Evolutionary conservation across 2,329 filamentous ascomycete species (phyloP).

Genomic region (Geosmithia putterillii): DNA sequence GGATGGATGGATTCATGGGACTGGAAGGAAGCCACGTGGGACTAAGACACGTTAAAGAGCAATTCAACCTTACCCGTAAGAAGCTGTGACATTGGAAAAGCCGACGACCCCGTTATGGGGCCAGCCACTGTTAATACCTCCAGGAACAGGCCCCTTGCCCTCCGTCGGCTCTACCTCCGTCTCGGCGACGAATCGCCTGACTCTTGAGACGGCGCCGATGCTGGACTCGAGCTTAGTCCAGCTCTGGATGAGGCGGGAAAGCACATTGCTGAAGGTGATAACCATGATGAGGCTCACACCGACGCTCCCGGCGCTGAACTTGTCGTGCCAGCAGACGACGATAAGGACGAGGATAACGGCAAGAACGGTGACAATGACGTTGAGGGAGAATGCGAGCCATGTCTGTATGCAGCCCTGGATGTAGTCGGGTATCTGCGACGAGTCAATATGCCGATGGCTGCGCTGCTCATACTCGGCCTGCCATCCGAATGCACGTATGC

Average conservation of each 20-base stretch:
- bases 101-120: slow-evolving; percentile 12
- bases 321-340: slow-evolving; percentile 13
- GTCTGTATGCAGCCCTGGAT: slow-evolving; percentile 29
- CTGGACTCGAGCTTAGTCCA: slow-evolving; percentile 24
- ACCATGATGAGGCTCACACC: slow-evolving; percentile 14
- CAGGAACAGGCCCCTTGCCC: slow-evolving; percentile 1
- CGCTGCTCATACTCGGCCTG: slow-evolving; percentile 18
- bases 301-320: background rate
- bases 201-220: slow-evolving; percentile 18
- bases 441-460: slow-evolving; percentile 28
- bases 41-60: too few relatives aligned
- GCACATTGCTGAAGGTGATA: slow-evolving; percentile 13
- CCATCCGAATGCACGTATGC: slow-evolving; percentile 12
- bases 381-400: slow-evolving; percentile 30
- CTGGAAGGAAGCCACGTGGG: too few relatives aligned
- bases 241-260: slow-evolving; percentile 16
- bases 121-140: slow-evolving; percentile 10
- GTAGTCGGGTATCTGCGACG: slow-evolving; percentile 10
- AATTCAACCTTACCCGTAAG: slow-evolving; percentile 6
- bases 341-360: slow-evolving; percentile 17
- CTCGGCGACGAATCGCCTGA: slow-evolving; percentile 15
- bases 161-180: slow-evolving; percentile 14
- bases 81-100: slow-evolving; percentile 12
- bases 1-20: too few relatives aligned
- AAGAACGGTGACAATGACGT: slow-evolving; percentile 22